Evolutionary conservation across 1,139 yeast genomes (phyloP).

Genomic region (Candida sp.): DNA sequence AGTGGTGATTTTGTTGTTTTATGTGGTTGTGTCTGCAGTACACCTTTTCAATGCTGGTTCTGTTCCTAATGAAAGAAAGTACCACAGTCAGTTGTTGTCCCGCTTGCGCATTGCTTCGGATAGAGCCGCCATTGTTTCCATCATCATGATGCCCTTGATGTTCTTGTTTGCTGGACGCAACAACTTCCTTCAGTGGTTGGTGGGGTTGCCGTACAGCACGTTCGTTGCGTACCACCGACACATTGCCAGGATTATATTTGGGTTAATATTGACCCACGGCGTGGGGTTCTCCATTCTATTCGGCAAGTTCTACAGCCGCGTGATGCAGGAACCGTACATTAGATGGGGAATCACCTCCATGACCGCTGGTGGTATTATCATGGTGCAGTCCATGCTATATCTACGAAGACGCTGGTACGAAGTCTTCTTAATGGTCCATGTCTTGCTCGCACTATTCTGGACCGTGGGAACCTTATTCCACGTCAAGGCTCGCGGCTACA

Average conservation of each 20-base stretch:
- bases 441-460: slow-evolving; percentile 43
- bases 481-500: slow-evolving; percentile 42
- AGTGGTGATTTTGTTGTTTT: slow-evolving; percentile 33
- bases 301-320: slow-evolving; percentile 3
- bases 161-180: slow-evolving; percentile 66
- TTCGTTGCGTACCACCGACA: slow-evolving; percentile 64
- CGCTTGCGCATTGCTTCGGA: slow-evolving; percentile 32
- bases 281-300: slow-evolving; percentile 29
- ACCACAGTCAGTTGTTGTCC: slow-evolving; percentile 20
- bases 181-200: slow-evolving; percentile 56
- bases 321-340: slow-evolving; percentile 18
- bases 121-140: slow-evolving; percentile 35
- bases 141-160: slow-evolving; percentile 50
- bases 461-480: slow-evolving; percentile 49
- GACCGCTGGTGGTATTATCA: slow-evolving; percentile 35
- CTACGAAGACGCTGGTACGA: slow-evolving; percentile 52
- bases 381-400: slow-evolving; percentile 44
- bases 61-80: slow-evolving; percentile 28
- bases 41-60: slow-evolving; percentile 24
- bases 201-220: slow-evolving; percentile 64
- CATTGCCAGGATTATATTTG: slow-evolving; percentile 54
- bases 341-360: slow-evolving; percentile 35
- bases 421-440: slow-evolving; percentile 44
- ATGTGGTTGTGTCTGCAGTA: slow-evolving; percentile 45
- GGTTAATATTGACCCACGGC: slow-evolving; percentile 46